A percentile compares a stretch with the other conserved stretches of the same genome.
These are phyloP conservation scores for Lichtheimia hyalospora DNA, from an alignment of 371 early-diverging fungal genomes.

Conservation along the genomic window DNA sequence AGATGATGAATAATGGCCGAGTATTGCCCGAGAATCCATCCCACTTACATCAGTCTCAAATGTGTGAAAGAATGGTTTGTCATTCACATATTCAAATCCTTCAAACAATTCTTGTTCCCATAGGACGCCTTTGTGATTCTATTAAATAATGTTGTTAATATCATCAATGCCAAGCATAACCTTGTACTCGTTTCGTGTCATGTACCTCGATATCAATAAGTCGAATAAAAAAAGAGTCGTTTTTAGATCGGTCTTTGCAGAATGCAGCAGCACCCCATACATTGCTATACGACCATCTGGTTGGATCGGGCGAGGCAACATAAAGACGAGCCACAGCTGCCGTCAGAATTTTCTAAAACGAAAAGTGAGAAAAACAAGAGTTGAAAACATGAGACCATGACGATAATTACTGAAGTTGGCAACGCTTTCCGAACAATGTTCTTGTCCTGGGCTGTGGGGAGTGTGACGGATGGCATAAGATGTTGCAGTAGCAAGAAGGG, in stretches of 20 bases:
- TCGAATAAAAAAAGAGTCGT: slow-evolving; percentile 70
- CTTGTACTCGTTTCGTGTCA: not conserved
- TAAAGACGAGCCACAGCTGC: slow-evolving; percentile 84
- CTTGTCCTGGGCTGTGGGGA: slow-evolving; percentile 37
- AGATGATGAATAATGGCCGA: too few species aligned
- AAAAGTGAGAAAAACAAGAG: not conserved
- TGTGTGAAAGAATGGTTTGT: slow-evolving; percentile 80
- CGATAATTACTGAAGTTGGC: slow-evolving; percentile 33
- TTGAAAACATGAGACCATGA: not conserved
- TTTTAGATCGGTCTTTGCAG: slow-evolving; percentile 54
- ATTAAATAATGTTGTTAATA: not conserved
- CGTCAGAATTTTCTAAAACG: slow-evolving; percentile 70
- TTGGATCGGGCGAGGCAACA: slow-evolving; percentile 73
- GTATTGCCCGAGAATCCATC: not conserved
- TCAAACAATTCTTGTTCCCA: slow-evolving; percentile 85
- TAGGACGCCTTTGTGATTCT: slow-evolving; percentile 57
- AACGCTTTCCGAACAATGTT: slow-evolving; percentile 37
- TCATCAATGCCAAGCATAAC: not conserved
- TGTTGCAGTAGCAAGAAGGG: not conserved
- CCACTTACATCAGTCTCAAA: slow-evolving; percentile 78
- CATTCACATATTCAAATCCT: slow-evolving; percentile 73
- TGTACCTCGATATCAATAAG: slow-evolving; percentile 76
- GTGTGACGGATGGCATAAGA: slow-evolving; percentile 20
- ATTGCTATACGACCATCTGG: slow-evolving; percentile 71
- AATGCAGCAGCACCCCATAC: slow-evolving; percentile 80